phyloP scores from a whole-genome alignment of 2,329 filamentous ascomycete species.

The Phyllosticta paracitricarpa region DNA sequence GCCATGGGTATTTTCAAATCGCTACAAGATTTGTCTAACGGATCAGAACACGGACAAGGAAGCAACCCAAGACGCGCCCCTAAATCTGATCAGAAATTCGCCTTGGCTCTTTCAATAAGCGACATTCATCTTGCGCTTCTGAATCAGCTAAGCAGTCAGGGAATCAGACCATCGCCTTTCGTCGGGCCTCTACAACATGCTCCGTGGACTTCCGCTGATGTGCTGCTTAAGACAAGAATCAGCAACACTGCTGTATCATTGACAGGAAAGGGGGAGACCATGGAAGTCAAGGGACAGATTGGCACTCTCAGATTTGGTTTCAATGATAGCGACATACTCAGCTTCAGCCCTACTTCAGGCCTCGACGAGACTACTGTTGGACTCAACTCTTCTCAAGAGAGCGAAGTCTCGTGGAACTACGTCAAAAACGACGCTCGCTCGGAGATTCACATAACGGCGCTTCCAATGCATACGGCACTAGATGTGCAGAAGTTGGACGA shows the following conservation, averaged over 20 bases:
- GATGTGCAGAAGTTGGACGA: conserved; percentile 78
- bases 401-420: conserved; percentile 25
- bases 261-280: background rate
- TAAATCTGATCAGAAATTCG: background rate
- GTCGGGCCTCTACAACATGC: conserved; percentile 1
- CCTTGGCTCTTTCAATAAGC: conserved; percentile 19
- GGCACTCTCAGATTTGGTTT: conserved; percentile 17
- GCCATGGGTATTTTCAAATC: conserved; percentile 22
- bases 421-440: conserved; percentile 15
- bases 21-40: background rate
- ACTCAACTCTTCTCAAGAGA: conserved; percentile 21
- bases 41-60: background rate
- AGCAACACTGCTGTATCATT: background rate
- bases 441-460: conserved; percentile 36
- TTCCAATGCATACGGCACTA: conserved; percentile 65
- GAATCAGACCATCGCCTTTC: background rate
- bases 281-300: background rate
- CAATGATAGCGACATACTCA: conserved; percentile 40
- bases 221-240: background rate
- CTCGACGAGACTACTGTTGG: conserved; percentile 33
- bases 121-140: conserved; percentile 18
- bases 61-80: background rate
- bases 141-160: background rate
- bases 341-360: conserved; percentile 39
- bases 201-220: background rate